These are phyloP conservation scores for Schwanniomyces vanrijiae DNA, from an alignment of 805 yeast genomes.

Conservation along the genomic window DNA sequence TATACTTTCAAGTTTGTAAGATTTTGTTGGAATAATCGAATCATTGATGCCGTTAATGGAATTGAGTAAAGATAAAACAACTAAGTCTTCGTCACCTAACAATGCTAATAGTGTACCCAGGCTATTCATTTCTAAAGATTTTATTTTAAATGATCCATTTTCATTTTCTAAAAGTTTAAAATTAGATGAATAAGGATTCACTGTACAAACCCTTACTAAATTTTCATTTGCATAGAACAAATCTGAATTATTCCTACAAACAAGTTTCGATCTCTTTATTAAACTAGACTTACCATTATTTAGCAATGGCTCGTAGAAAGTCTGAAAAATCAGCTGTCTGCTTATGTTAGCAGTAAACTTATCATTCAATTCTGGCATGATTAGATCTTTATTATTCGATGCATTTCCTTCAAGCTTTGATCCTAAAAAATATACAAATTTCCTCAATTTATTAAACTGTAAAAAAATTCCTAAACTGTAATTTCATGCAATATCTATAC, in stretches of 20 bases:
- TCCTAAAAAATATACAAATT: background rate
- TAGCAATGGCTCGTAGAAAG: slow-evolving; percentile 3
- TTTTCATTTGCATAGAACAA: slow-evolving; percentile 32
- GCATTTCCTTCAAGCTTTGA: no score
- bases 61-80: slow-evolving; percentile 31
- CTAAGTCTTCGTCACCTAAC: slow-evolving; percentile 28
- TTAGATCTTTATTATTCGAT: background rate
- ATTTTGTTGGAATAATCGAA: slow-evolving; percentile 5
- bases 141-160: slow-evolving; percentile 27
- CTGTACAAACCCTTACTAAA: slow-evolving; percentile 28
- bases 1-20: slow-evolving; percentile 13
- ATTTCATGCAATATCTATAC: background rate
- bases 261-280: slow-evolving; percentile 6
- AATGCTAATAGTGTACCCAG: slow-evolving; percentile 45
- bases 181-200: slow-evolving; percentile 16
- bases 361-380: background rate
- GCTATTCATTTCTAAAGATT: slow-evolving; percentile 35
- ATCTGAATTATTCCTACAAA: slow-evolving; percentile 19
- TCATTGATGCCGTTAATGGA: slow-evolving; percentile 5
- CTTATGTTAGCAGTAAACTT: slow-evolving; percentile 9
- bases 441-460: background rate
- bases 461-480: background rate
- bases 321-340: slow-evolving; percentile 11
- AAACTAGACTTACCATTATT: background rate
- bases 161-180: slow-evolving; percentile 19